Percentiles rank a stretch among this genome's conserved stretches.
phyloP scores from a whole-genome alignment of 2,329 filamentous ascomycete genomes.

The Colletotrichum incanum region DNA sequence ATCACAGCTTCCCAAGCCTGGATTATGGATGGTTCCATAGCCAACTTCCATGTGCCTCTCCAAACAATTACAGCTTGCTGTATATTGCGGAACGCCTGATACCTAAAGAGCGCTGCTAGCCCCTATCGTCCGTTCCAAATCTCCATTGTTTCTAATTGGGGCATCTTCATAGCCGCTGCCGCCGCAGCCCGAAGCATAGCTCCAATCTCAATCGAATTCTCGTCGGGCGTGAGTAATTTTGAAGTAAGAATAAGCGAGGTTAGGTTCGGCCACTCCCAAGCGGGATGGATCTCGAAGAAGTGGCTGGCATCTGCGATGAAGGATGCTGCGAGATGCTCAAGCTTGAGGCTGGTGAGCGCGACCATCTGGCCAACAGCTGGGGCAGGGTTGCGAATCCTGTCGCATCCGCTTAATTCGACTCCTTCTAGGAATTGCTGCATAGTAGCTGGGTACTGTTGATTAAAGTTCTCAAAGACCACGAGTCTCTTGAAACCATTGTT shows the following conservation, averaged over 20 bases:
- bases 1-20: constrained; percentile 51
- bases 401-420: constrained; percentile 21
- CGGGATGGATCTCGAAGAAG: constrained; percentile 49
- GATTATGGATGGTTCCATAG: constrained; percentile 45
- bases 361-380: constrained; percentile 44
- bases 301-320: constrained; percentile 49
- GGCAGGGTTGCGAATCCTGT: constrained; percentile 43
- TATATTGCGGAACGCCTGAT: constrained; percentile 43
- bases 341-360: constrained; percentile 45
- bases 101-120: constrained; percentile 51
- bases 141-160: constrained; percentile 52
- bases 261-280: constrained; percentile 51
- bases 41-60: constrained; percentile 51
- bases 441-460: constrained; percentile 49
- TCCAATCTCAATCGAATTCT: constrained; percentile 44
- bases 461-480: constrained; percentile 53
- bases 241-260: constrained; percentile 53
- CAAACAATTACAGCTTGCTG: constrained; percentile 47
- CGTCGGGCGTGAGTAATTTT: constrained; percentile 46
- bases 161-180: constrained; percentile 50
- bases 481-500: constrained; percentile 45
- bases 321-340: constrained; percentile 49
- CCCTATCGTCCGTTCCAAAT: constrained; percentile 54
- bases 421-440: constrained; percentile 38
- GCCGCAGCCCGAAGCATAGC: constrained; percentile 49